These are phyloP conservation scores for Brachypodium distachyon DNA, from an alignment of 202 grass and related monocot genomes.

Conservation along the genomic window DNA sequence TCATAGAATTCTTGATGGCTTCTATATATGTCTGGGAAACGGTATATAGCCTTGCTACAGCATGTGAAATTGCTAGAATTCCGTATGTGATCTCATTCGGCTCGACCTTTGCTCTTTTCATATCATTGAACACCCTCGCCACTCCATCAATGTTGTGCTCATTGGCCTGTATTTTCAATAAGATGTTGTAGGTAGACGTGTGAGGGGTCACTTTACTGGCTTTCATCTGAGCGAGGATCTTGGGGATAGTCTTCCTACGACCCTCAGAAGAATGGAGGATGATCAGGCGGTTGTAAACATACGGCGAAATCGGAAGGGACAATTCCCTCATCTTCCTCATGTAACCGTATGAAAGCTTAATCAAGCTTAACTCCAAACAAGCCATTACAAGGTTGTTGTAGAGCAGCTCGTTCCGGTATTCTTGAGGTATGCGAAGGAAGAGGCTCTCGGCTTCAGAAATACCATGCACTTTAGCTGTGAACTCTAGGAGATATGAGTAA, in stretches of 20 bases:
- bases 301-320: slow-evolving; percentile 50
- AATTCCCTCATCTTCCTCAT: slow-evolving; percentile 96
- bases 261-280: slow-evolving; percentile 73
- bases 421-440: slow-evolving; percentile 60
- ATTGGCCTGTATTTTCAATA: slow-evolving; percentile 76
- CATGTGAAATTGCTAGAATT: slow-evolving; percentile 69
- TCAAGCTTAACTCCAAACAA: slow-evolving; percentile 55
- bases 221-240: slow-evolving; percentile 83
- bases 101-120: slow-evolving; percentile 68
- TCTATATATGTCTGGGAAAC: slow-evolving; percentile 75
- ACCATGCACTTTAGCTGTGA: slow-evolving; percentile 84
- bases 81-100: slow-evolving; percentile 95
- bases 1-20: slow-evolving; percentile 72
- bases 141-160: slow-evolving; percentile 77
- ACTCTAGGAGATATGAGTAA: slow-evolving; percentile 86
- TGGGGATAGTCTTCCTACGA: slow-evolving; percentile 67
- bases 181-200: slow-evolving; percentile 84
- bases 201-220: slow-evolving; percentile 54
- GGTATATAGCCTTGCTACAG: slow-evolving; percentile 76
- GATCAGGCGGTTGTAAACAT: slow-evolving; percentile 81
- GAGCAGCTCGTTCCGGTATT: slow-evolving; percentile 74
- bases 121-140: slow-evolving; percentile 69
- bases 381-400: slow-evolving; percentile 93
- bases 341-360: slow-evolving; percentile 81
- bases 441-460: slow-evolving; percentile 73